A percentile compares a stretch with the other conserved stretches of the same genome.
These are phyloP conservation scores for Stellera chamaejasme DNA, from an alignment of 345 rosid species.

Conservation along the genomic window DNA sequence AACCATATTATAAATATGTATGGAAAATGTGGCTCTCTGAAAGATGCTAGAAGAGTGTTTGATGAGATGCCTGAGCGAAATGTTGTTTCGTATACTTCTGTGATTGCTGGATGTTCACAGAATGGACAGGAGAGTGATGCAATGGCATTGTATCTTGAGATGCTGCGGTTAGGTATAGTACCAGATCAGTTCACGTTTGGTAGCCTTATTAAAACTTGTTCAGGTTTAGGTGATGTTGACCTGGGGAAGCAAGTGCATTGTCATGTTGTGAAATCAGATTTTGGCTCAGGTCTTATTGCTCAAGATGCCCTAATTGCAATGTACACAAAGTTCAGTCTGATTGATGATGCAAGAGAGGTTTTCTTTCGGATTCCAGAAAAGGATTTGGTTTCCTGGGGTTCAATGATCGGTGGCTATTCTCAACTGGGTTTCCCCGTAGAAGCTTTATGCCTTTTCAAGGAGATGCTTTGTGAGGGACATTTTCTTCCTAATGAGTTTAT, in stretches of 20 bases:
- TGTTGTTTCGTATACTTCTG: slow-evolving; percentile 73
- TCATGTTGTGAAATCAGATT: slow-evolving; percentile 39
- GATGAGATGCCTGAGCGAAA: slow-evolving; percentile 58
- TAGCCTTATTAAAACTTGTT: slow-evolving; percentile 44
- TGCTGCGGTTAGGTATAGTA: slow-evolving; percentile 31
- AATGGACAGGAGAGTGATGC: slow-evolving; percentile 39
- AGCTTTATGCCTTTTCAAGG: slow-evolving; percentile 35
- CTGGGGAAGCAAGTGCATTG: slow-evolving; percentile 54
- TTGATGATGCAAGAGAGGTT: slow-evolving; percentile 37
- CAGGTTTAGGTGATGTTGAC: slow-evolving; percentile 21
- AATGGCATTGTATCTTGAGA: slow-evolving; percentile 29
- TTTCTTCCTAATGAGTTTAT: slow-evolving; percentile 44
- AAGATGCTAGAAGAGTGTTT: slow-evolving; percentile 55
- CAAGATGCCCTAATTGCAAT: slow-evolving; percentile 57
- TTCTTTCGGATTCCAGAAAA: slow-evolving; percentile 28
- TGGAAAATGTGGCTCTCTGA: slow-evolving; percentile 64
- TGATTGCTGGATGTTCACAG: slow-evolving; percentile 76
- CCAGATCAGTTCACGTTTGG: slow-evolving; percentile 53
- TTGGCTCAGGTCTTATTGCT: slow-evolving; percentile 30
- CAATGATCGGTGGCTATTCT: slow-evolving; percentile 42
- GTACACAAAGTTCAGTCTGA: slow-evolving; percentile 41
- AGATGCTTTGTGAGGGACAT: slow-evolving; percentile 38
- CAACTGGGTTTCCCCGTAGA: slow-evolving; percentile 46
- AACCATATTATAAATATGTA: slow-evolving; percentile 62
- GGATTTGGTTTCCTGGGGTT: slow-evolving; percentile 65